A percentile compares a stretch with the other conserved stretches of the same genome.
Evolutionary conservation across 169 alveolate species (phyloP).

Genomic region (Perkinsus olseni): DNA sequence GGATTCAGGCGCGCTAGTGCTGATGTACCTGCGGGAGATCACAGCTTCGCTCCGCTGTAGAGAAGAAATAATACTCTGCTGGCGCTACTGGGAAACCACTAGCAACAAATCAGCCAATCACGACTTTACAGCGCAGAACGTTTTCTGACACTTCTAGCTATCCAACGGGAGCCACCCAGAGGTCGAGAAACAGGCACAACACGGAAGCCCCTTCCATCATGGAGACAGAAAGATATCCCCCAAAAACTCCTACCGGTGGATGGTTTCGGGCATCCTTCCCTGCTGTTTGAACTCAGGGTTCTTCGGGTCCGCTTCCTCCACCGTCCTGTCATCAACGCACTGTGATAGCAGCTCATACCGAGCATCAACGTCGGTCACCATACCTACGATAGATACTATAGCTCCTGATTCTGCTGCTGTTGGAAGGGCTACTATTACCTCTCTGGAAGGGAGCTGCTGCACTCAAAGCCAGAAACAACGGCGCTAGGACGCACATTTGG

Average conservation of each 20-base stretch:
- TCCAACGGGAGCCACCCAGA: too few species aligned
- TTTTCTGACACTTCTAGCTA: too few species aligned
- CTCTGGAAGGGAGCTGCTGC: slow-evolving; percentile 59
- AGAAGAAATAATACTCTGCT: not conserved
- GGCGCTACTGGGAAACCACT: not conserved
- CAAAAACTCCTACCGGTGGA: not conserved
- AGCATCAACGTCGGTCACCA: slow-evolving; percentile 56
- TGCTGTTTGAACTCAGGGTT: not conserved
- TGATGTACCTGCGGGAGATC: not conserved
- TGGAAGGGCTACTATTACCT: too few species aligned
- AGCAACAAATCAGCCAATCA: too few species aligned
- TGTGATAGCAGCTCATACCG: slow-evolving; percentile 57
- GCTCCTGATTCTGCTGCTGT: too few species aligned
- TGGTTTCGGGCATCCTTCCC: not conserved
- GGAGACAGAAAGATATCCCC: not conserved
- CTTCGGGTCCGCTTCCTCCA: slow-evolving; percentile 39
- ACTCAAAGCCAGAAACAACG: slow-evolving; percentile 58
- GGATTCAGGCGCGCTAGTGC: not conserved
- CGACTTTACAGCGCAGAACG: too few species aligned
- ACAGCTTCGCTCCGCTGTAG: too few species aligned
- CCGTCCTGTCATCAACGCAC: slow-evolving; percentile 63
- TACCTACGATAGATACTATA: too few species aligned
- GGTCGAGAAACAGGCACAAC: too few species aligned
- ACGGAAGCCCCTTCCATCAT: too few species aligned
- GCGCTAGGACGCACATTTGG: slow-evolving; percentile 51